Evolutionary conservation across 805 yeast species (phyloP), one percentile per base, ranked within the genome.

Genomic region (Barnettozyma salicaria): DNA sequence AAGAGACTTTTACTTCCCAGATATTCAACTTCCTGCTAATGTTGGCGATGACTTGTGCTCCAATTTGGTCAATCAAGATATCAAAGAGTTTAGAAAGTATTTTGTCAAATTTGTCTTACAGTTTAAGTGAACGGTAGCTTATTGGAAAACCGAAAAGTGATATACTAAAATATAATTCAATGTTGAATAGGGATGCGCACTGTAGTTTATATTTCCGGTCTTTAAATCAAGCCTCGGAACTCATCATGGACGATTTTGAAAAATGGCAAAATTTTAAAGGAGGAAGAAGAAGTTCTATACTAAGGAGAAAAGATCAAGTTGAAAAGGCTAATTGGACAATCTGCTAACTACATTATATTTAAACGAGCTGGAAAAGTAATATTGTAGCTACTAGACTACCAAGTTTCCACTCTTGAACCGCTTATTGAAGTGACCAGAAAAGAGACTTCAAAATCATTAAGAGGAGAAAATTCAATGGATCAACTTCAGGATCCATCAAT

Each of bases 21-120:
- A 63, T 26, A 64, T 73, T 22, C 76, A 80, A 33, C 68, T 85
- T 43, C 81, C 89, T 19, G 60, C 64, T 13, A 74, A 72, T 14
- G 56, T 80, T 37, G 73, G 73, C 30, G 69, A 68, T 39, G 86
- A 81, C 36, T 74, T 87, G 47, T 68, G 84, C 24, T 65, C 70
- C 38, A 70, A 71, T 40, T 65, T 87, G 53, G 70, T 76, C 7
- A 65, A 69, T 16, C 49, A 67, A 44, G 78, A 78, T 36, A 70
- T 65, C 39, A 78, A 80, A 54, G 75, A 70, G 31, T 86, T 87
- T 62, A 79, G 76, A 56, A 83, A 80, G 63, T 84, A 74, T 55
- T 80, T 80, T 57, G 68, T 75, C 18, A 65, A 54, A 39, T 64
- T 72, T 45, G 63, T 72, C 37, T 46, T 53, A 21, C 54, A 55